Conservation (phyloP, 176 grass and related monocot species). For the Rhynchospora pubera region DNA sequence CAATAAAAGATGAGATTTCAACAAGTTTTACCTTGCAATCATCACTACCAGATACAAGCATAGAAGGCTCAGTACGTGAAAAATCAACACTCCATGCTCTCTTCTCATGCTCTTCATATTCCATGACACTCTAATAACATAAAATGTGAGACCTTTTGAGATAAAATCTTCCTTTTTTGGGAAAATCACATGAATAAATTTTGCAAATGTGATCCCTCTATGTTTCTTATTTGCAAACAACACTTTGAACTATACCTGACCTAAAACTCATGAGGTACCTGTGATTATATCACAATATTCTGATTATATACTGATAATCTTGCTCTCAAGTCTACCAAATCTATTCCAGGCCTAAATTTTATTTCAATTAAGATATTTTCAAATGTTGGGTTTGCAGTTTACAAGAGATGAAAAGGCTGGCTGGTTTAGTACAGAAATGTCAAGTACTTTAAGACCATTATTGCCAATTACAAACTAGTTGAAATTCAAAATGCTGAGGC, state of each 20-base stretch:
- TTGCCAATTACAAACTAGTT: background rate
- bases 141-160: background rate
- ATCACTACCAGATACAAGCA: conserved; percentile 97
- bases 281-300: background rate
- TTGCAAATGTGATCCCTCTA: background rate
- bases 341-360: background rate
- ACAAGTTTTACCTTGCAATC: conserved; percentile 85
- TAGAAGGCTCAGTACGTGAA: conserved; percentile 79
- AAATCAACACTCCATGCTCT: conserved; percentile 99
- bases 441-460: background rate
- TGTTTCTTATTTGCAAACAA: background rate
- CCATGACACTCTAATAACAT: conserved; percentile 83
- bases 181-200: background rate
- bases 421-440: conserved; percentile 1
- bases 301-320: background rate
- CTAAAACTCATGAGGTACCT: background rate
- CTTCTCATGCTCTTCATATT: conserved; percentile 99
- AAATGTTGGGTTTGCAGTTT: background rate
- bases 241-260: background rate
- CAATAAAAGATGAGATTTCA: background rate
- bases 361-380: background rate
- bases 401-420: background rate
- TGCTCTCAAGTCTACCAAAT: background rate
- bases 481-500: background rate
- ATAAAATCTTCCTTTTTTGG: background rate